Percentiles rank a stretch among this genome's conserved stretches.
phyloP scores from a whole-genome alignment of 106 monocot species.

The Iris macrosiphon region DNA sequence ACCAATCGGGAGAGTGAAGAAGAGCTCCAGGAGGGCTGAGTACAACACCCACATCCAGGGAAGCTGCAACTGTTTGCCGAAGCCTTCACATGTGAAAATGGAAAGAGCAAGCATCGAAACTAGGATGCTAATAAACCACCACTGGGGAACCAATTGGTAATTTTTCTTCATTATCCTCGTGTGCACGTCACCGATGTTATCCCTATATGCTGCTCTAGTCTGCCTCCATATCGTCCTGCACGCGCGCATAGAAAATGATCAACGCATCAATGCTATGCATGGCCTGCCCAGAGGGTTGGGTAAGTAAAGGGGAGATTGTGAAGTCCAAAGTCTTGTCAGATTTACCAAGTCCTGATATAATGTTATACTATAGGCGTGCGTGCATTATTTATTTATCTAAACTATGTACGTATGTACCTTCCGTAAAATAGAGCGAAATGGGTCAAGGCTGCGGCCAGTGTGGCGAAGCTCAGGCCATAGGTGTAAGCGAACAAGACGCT shows the following conservation, averaged over 20 bases:
- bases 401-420: too few species aligned
- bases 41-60: slow-evolving; percentile 40
- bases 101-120: slow-evolving; percentile 21
- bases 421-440: slow-evolving; percentile 32
- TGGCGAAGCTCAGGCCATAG: slow-evolving; percentile 33
- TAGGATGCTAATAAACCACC: slow-evolving; percentile 42
- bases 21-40: slow-evolving; percentile 17
- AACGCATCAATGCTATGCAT: too few species aligned
- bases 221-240: slow-evolving; percentile 36
- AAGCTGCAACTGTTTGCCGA: slow-evolving; percentile 37
- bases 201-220: slow-evolving; percentile 5
- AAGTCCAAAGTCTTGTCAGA: too few species aligned
- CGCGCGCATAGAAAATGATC: too few species aligned
- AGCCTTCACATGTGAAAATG: slow-evolving; percentile 32
- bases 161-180: slow-evolving; percentile 48
- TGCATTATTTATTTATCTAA: too few species aligned
- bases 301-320: too few species aligned
- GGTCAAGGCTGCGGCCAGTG: slow-evolving; percentile 19
- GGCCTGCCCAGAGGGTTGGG: too few species aligned
- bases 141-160: slow-evolving; percentile 33
- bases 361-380: too few species aligned
- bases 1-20: slow-evolving; percentile 31
- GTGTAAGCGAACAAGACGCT: slow-evolving; percentile 17
- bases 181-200: slow-evolving; percentile 25
- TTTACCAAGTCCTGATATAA: too few species aligned